Percentiles rank a stretch among this genome's conserved stretches.
These are phyloP conservation scores for Euphorbia celastroides DNA, from an alignment of 441 rosid genomes.

Conservation along the genomic window DNA sequence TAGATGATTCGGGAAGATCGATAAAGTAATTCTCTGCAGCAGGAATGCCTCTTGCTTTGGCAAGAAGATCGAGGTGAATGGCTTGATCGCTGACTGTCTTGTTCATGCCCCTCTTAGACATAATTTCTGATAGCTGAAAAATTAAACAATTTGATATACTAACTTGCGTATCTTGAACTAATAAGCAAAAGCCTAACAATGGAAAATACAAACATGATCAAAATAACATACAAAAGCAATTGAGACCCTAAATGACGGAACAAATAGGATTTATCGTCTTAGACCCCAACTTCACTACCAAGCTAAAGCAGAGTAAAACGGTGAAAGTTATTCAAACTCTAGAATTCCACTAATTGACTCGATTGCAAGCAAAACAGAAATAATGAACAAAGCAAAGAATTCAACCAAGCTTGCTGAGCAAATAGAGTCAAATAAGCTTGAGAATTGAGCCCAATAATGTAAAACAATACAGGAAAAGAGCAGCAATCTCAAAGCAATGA, in stretches of 20 bases:
- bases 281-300: neutral
- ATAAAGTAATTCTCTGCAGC: constrained; percentile 78
- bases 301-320: neutral
- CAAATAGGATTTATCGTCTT: neutral
- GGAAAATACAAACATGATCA: neutral
- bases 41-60: constrained; percentile 64
- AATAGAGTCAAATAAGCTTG: neutral
- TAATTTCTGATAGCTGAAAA: constrained; percentile 68
- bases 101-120: constrained; percentile 73
- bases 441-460: neutral
- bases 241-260: neutral
- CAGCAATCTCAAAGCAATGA: neutral
- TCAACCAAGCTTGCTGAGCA: neutral
- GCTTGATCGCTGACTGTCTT: constrained; percentile 92
- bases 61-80: constrained; percentile 87
- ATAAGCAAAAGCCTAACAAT: neutral
- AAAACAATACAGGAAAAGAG: neutral
- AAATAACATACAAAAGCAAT: neutral
- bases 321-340: neutral
- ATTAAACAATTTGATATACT: neutral
- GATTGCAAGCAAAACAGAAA: neutral
- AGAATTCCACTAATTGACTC: neutral
- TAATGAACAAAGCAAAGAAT: neutral
- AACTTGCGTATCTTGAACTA: constrained; percentile 8
- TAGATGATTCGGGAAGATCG: constrained; percentile 72